These are phyloP conservation scores for Myxozyma kluyveri DNA, from an alignment of 805 yeast genomes.

Conservation along the genomic window DNA sequence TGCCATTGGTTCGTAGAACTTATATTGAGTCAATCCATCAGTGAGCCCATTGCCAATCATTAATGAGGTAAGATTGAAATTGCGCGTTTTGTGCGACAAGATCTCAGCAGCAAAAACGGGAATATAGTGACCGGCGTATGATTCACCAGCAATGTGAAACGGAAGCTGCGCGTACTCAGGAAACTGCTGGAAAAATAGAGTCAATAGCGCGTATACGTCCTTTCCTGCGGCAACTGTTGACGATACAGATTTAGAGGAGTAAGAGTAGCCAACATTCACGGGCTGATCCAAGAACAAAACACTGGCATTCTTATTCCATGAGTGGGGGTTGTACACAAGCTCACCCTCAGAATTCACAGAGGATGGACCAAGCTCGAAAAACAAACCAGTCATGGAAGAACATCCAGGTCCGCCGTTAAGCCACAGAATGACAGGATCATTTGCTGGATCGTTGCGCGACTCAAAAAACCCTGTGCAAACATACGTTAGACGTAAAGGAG, in stretches of 20 bases:
- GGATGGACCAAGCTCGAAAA: slow-evolving; percentile 91
- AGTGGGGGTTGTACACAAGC: slow-evolving; percentile 74
- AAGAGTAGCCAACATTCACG: slow-evolving; percentile 86
- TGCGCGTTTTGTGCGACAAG: slow-evolving; percentile 44
- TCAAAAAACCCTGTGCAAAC: slow-evolving; percentile 66
- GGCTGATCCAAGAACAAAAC: slow-evolving; percentile 94
- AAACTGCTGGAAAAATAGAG: slow-evolving; percentile 77
- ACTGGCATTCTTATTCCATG: slow-evolving; percentile 91
- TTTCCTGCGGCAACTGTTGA: slow-evolving; percentile 79
- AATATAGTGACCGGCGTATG: slow-evolving; percentile 91
- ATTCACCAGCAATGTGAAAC: slow-evolving; percentile 88
- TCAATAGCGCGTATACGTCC: slow-evolving; percentile 82
- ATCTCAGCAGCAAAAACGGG: slow-evolving; percentile 71
- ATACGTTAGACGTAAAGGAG: too few species aligned
- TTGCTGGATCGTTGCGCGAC: slow-evolving; percentile 79
- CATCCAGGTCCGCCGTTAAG: slow-evolving; percentile 96
- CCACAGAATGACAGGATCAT: slow-evolving; percentile 87
- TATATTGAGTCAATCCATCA: slow-evolving; percentile 75
- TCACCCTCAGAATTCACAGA: slow-evolving; percentile 62
- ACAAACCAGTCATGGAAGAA: slow-evolving; percentile 81
- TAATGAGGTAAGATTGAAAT: slow-evolving; percentile 69
- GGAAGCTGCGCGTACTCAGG: slow-evolving; percentile 56
- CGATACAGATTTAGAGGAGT: slow-evolving; percentile 61
- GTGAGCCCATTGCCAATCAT: slow-evolving; percentile 92
- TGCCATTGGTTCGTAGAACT: slow-evolving; percentile 87